A percentile compares a stretch with the other conserved stretches of the same genome.
Evolutionary conservation across 139 green algal species (phyloP).

Genomic region (Chlamydomonas schloesseri): DNA sequence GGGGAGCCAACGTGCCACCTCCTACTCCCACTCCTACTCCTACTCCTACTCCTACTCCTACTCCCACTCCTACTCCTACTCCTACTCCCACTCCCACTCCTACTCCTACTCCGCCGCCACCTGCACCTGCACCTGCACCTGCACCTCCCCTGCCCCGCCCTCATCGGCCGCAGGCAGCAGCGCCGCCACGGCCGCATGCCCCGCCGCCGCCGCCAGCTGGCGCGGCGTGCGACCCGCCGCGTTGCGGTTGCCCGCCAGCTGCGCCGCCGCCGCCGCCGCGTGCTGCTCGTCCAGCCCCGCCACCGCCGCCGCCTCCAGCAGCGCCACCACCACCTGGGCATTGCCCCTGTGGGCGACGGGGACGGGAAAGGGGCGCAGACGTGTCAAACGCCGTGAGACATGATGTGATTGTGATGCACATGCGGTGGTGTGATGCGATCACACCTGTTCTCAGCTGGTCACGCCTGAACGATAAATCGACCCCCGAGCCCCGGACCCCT

Average conservation of each 20-base stretch:
- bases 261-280: too few species aligned
- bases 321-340: not conserved
- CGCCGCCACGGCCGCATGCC: not conserved
- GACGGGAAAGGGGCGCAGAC: too few species aligned
- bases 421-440: too few species aligned
- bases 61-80: too few species aligned
- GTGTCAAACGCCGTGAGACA: not conserved
- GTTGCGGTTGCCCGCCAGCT: not conserved
- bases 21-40: too few species aligned
- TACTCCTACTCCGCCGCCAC: too few species aligned
- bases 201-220: conserved; percentile 18
- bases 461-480: not conserved
- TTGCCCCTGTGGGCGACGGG: not conserved
- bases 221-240: not conserved
- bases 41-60: too few species aligned
- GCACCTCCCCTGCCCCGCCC: not conserved
- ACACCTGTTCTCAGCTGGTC: not conserved
- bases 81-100: too few species aligned
- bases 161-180: not conserved
- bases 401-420: not conserved
- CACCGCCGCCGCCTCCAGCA: not conserved
- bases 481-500: too few species aligned
- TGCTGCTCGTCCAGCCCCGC: too few species aligned
- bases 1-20: too few species aligned
- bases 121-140: too few species aligned